A percentile compares a stretch with the other conserved stretches of the same genome.
These are phyloP conservation scores for Nicotiana otophora DNA, from an alignment of 257 asterid genomes.

Conservation along the genomic window DNA sequence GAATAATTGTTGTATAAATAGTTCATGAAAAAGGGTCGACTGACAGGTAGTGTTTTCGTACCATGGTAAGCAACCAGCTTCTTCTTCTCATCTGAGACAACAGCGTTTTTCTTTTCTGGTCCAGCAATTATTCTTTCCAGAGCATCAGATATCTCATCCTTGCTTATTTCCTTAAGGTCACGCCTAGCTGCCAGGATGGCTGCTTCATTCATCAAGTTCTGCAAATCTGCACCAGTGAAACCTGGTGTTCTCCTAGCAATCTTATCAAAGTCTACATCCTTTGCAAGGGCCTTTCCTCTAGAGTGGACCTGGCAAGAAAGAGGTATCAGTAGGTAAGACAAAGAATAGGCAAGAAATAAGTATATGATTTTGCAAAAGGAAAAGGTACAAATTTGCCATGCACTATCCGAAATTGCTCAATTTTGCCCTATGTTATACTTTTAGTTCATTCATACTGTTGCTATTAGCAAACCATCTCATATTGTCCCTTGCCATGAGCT, in stretches of 20 bases:
- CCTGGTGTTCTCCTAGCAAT: constrained; percentile 96
- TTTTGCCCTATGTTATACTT: too few species aligned
- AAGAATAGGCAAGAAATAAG: background rate
- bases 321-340: background rate
- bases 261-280: constrained; percentile 96
- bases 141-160: constrained; percentile 96
- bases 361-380: too few species aligned
- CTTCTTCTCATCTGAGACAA: constrained; percentile 96
- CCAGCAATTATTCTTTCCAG: constrained; percentile 97
- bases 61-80: constrained; percentile 93
- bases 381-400: too few species aligned
- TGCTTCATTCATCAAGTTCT: constrained; percentile 97
- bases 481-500: too few species aligned
- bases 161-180: constrained; percentile 95
- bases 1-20: too few species aligned
- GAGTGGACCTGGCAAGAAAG: background rate
- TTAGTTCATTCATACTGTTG: too few species aligned
- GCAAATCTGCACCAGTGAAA: constrained; percentile 97
- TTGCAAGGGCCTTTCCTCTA: constrained; percentile 93
- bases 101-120: constrained; percentile 98
- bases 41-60: constrained; percentile 1
- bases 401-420: too few species aligned
- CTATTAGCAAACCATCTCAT: too few species aligned
- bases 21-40: background rate
- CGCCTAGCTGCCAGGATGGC: constrained; percentile 98